These are phyloP conservation scores for Spizellomyces sp. DNA, from an alignment of 192 early-diverging fungal species.

Conservation along the genomic window DNA sequence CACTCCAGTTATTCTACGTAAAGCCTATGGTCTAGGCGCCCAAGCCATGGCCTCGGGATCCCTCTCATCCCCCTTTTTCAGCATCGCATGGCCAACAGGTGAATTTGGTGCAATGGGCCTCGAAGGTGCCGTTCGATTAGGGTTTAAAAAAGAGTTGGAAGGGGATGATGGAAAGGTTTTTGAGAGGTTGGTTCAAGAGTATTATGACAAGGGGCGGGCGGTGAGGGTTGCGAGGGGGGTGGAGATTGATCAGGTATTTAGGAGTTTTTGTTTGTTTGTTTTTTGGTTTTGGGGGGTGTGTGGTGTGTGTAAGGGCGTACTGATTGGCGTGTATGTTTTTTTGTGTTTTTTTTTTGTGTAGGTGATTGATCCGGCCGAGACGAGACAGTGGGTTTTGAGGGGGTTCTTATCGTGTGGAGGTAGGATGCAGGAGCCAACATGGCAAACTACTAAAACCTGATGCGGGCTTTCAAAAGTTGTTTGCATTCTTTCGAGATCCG, in stretches of 20 bases:
- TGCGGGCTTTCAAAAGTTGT: no score
- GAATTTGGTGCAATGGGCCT: constrained; percentile 36
- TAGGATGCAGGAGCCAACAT: no score
- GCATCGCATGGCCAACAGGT: constrained; percentile 33
- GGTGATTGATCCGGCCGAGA: constrained; percentile 40
- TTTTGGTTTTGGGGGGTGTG: no score
- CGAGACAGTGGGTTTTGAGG: constrained; percentile 32
- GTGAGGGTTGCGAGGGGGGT: constrained; percentile 23
- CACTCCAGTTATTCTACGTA: constrained; percentile 23
- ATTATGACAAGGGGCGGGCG: constrained; percentile 9
- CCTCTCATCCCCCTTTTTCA: constrained; percentile 25
- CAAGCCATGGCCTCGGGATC: constrained; percentile 34
- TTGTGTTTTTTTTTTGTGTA: no score
- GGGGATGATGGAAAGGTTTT: constrained; percentile 4
- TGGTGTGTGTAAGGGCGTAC: no score
- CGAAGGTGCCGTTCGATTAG: constrained; percentile 37
- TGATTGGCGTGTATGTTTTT: no score
- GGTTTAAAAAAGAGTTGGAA: constrained; percentile 29
- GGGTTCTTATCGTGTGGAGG: not conserved
- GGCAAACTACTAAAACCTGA: no score
- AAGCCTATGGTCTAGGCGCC: constrained; percentile 35
- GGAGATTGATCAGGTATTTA: constrained; percentile 28
- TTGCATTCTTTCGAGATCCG: no score
- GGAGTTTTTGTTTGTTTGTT: no score
- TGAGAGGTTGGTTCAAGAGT: constrained; percentile 20